A percentile compares a stretch with the other conserved stretches of the same genome.
These are phyloP conservation scores for Amoeboaphelidium protococcarum DNA, from an alignment of 371 early-diverging fungal species.

Conservation along the genomic window DNA sequence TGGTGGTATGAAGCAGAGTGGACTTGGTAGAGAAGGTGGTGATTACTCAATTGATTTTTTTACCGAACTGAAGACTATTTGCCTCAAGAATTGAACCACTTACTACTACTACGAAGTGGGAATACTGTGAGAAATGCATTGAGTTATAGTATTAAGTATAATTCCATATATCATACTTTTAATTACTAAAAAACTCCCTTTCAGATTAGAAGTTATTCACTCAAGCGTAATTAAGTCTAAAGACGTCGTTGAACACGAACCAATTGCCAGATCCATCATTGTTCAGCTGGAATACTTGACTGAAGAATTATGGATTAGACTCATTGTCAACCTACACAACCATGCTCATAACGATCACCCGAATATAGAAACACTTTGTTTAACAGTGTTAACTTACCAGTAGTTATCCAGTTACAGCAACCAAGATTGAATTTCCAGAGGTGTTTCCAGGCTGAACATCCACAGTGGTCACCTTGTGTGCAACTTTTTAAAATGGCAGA, in stretches of 20 bases:
- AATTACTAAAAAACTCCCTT: too few species aligned
- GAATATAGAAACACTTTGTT: too few species aligned
- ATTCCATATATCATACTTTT: too few species aligned
- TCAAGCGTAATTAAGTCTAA: slow-evolving; percentile 34
- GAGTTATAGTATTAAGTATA: too few species aligned
- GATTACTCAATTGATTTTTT: slow-evolving; percentile 23
- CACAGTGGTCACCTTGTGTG: slow-evolving; percentile 31
- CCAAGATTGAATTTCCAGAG: slow-evolving; percentile 22
- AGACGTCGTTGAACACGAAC: slow-evolving; percentile 50
- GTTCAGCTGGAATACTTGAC: slow-evolving; percentile 56
- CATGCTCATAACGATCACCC: too few species aligned
- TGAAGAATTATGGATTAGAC: slow-evolving; percentile 39
- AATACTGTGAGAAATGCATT: too few species aligned
- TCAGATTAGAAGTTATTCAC: too few species aligned
- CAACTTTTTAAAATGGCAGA: slow-evolving; percentile 46
- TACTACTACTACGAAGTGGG: too few species aligned
- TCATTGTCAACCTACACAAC: slow-evolving; percentile 60
- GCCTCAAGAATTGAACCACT: slow-evolving; percentile 9
- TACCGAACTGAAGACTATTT: slow-evolving; percentile 24
- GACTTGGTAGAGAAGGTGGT: slow-evolving; percentile 27
- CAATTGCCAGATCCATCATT: slow-evolving; percentile 21
- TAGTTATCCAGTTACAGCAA: slow-evolving; percentile 62
- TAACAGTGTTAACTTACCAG: too few species aligned
- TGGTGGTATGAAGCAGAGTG: slow-evolving; percentile 12
- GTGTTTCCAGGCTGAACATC: slow-evolving; percentile 52